These are phyloP conservation scores for Hericium alpestre DNA, from an alignment of 768 basidiomycete genomes.

Conservation along the genomic window DNA sequence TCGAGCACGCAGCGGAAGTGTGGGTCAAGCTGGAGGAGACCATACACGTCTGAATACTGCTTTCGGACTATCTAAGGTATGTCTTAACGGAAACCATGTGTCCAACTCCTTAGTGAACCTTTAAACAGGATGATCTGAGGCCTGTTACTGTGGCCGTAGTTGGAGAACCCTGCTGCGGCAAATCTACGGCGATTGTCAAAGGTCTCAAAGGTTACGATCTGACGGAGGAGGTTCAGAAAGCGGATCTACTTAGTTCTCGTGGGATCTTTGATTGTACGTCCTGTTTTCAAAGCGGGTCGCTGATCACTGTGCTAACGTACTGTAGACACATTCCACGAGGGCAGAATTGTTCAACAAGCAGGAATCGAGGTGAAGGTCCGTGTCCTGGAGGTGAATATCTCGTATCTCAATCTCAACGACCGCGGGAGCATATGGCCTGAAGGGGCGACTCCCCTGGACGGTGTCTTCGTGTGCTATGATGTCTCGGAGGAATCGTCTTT, in stretches of 20 bases:
- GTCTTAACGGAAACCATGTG: background rate
- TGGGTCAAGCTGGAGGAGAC: background rate
- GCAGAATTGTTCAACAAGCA: constrained; percentile 15
- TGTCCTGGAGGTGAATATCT: constrained; percentile 22
- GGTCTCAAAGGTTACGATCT: constrained; percentile 59
- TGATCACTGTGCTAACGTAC: background rate
- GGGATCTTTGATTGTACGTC: constrained; percentile 18
- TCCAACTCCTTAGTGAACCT: background rate
- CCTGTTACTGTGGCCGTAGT: constrained; percentile 62
- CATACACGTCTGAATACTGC: background rate
- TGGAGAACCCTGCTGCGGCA: constrained; percentile 73
- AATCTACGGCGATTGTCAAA: constrained; percentile 69
- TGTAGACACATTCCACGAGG: constrained; percentile 33
- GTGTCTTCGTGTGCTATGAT: constrained; percentile 82
- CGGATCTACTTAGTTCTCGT: constrained; percentile 10
- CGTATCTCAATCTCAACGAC: constrained; percentile 21
- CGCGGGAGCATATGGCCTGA: constrained; percentile 35
- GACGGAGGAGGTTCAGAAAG: constrained; percentile 17
- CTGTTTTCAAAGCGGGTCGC: constrained; percentile 11
- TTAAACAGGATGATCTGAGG: constrained; percentile 7
- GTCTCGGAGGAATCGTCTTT: constrained; percentile 54
- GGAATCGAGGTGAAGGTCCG: constrained; percentile 14
- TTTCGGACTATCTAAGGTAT: background rate
- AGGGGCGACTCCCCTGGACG: constrained; percentile 54
- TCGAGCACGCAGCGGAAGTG: background rate